Evolutionary conservation across 345 rosid species (phyloP).

Genomic region (Nephelium lappaceum): DNA sequence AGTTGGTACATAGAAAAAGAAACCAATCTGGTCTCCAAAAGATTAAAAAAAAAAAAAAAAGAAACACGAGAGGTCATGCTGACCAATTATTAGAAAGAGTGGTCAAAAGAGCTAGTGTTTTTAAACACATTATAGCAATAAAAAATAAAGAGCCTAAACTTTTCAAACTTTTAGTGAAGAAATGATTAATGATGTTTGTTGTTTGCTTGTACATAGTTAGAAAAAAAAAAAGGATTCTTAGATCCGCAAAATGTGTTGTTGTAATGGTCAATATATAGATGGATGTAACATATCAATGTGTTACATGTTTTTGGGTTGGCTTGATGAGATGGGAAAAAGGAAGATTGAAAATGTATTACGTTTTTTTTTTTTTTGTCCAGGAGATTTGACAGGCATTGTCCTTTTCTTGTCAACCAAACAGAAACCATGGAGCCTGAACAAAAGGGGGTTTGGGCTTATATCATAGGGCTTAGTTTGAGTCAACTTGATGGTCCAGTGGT

Average conservation of each 20-base stretch:
- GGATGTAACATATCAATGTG: neutral
- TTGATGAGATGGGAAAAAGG: too few relatives aligned
- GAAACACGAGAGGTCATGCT: neutral
- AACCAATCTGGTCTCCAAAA: neutral
- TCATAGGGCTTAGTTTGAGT: neutral
- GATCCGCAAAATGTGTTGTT: neutral
- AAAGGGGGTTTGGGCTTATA: neutral
- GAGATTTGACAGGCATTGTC: neutral
- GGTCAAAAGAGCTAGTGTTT: conserved; percentile 7
- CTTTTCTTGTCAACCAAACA: neutral
- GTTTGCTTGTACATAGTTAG: neutral
- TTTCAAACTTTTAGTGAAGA: neutral
- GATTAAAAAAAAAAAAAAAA: too few relatives aligned
- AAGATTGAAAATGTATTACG: neutral
- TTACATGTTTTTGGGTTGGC: neutral
- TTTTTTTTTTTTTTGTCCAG: neutral
- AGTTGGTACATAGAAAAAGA: too few relatives aligned
- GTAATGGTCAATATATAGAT: too few relatives aligned
- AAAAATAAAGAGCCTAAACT: neutral
- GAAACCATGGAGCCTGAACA: neutral
- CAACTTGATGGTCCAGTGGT: neutral
- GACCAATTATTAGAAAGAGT: neutral
- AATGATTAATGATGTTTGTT: neutral
- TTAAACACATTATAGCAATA: neutral
- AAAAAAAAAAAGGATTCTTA: neutral